Percentiles rank a stretch among this genome's conserved stretches.
Conservation (phyloP, 1,284 basidiomycete species). For the Macrocystidia cucumis region DNA sequence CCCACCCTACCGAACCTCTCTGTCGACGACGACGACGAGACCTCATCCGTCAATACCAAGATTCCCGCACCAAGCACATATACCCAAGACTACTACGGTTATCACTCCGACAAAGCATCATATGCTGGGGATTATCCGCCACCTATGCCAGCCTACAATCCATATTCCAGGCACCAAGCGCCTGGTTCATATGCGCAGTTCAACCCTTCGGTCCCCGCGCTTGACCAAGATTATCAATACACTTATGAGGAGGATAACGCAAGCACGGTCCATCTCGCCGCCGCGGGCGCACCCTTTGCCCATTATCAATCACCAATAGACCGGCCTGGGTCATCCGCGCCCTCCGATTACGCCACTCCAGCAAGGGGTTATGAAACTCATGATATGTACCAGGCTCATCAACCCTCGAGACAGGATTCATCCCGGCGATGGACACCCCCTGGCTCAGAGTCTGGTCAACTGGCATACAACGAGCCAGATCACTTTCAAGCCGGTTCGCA, state of each 20-base stretch:
- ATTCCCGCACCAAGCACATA: slow-evolving; percentile 46
- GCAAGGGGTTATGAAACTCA: slow-evolving; percentile 30
- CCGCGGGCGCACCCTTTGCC: slow-evolving; percentile 46
- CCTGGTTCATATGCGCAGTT: slow-evolving; percentile 39
- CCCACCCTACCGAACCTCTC: slow-evolving; percentile 92
- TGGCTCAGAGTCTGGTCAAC: slow-evolving; percentile 11
- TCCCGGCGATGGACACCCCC: slow-evolving; percentile 11
- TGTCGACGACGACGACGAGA: slow-evolving; percentile 70
- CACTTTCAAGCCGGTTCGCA: too few relatives aligned
- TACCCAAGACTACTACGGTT: slow-evolving; percentile 48
- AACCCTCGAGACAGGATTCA: slow-evolving; percentile 19
- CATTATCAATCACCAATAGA: slow-evolving; percentile 27
- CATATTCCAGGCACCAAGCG: slow-evolving; percentile 43
- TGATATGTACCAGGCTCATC: slow-evolving; percentile 45
- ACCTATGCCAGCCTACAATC: slow-evolving; percentile 66
- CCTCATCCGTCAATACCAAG: slow-evolving; percentile 49
- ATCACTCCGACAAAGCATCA: slow-evolving; percentile 38
- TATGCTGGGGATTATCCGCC: slow-evolving; percentile 47
- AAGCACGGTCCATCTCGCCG: slow-evolving; percentile 48
- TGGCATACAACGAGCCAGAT: slow-evolving; percentile 16
- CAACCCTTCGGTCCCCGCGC: slow-evolving; percentile 46
- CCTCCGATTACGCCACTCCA: slow-evolving; percentile 17
- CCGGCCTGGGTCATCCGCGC: slow-evolving; percentile 15
- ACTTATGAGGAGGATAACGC: slow-evolving; percentile 57
- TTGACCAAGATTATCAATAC: slow-evolving; percentile 40